Conservation (phyloP, 345 rosid genomes). For the Eucalyptus virginea region DNA sequence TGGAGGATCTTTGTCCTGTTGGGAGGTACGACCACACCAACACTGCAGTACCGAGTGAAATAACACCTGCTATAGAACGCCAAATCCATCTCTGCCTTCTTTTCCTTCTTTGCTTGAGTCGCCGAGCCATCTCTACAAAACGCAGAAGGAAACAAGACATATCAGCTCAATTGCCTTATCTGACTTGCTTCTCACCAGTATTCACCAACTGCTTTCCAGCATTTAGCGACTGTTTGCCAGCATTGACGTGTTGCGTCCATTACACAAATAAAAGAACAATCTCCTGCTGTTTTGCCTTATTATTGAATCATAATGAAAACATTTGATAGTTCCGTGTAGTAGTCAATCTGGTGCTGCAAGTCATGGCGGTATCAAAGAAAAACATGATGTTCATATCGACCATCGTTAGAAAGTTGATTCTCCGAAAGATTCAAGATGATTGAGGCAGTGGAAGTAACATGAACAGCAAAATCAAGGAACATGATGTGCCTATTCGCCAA, state of each 20-base stretch:
- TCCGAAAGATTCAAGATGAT: neutral
- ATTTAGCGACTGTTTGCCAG: neutral
- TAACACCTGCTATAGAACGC: constrained; percentile 56
- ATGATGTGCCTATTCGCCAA: neutral
- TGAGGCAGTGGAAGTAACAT: neutral
- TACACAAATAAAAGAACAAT: neutral
- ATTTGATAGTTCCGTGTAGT: neutral
- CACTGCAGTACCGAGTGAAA: constrained; percentile 54
- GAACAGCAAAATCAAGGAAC: neutral
- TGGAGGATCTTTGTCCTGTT: constrained; percentile 27
- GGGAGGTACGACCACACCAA: constrained; percentile 65
- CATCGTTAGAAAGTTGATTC: neutral
- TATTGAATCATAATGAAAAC: neutral
- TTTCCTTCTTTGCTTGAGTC: constrained; percentile 32
- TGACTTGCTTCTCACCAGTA: neutral
- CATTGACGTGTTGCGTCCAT: neutral
- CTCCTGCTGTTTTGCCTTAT: neutral
- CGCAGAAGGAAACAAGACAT: neutral
- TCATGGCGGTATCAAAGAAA: neutral
- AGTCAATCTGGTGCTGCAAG: neutral
- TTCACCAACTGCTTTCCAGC: neutral
- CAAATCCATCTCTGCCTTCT: constrained; percentile 52
- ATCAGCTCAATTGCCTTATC: neutral
- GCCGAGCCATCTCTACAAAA: constrained; percentile 36
- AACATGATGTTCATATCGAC: neutral